Evolutionary conservation across 75 land plant species (phyloP), one percentile per base, ranked within the genome.

Genomic region (Chamaecyparis obtusa): DNA sequence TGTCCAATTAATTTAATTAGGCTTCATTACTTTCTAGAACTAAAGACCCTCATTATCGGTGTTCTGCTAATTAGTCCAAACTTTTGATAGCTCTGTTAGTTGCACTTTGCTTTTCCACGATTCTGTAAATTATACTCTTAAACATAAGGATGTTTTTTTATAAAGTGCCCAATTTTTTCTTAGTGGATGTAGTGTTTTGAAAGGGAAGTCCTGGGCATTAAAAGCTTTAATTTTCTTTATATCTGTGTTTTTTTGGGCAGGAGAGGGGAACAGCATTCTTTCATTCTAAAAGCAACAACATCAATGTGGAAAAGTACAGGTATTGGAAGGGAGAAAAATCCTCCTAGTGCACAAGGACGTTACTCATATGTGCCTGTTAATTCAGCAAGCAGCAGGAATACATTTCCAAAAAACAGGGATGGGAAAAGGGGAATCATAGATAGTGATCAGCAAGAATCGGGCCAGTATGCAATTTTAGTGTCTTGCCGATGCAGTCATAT

Each of bases 211-310:
- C 30, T 81, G 27, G 27, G 30, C 85, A 84, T 14, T 54, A 55
- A 84, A 27, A 5, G 30, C 24, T 55, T 46, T 5, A 35, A 41
- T 37, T 54, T 17, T 35, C 55, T 48, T 33, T 84, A 11, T 19
- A 17, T 79, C 41, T 48, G 46, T 77, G 21, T 60, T 54, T 71
- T 60, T 60, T 54, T 79, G 51, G 85, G 48, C 95, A 98, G 99
- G 96, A 92, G 94, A 85, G 96, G 95, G 69, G 99, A 98, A 88
- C 97, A 96, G 69, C 99, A 98, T 88, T 97, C 99, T 46, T 97
- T 98, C 75, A 97, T 98, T 89, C 88, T 98, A 43, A 95, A 95
- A 85, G 97, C 95, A 74, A 91, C 92, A 55, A 87, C 88, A 86
- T 88, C 91, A 37, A 36, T 91, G 84, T 90, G 87, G 92, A 93